Evolutionary conservation across 2,329 filamentous ascomycete genomes (phyloP).

Genomic region (Fusarium nisikadoi): DNA sequence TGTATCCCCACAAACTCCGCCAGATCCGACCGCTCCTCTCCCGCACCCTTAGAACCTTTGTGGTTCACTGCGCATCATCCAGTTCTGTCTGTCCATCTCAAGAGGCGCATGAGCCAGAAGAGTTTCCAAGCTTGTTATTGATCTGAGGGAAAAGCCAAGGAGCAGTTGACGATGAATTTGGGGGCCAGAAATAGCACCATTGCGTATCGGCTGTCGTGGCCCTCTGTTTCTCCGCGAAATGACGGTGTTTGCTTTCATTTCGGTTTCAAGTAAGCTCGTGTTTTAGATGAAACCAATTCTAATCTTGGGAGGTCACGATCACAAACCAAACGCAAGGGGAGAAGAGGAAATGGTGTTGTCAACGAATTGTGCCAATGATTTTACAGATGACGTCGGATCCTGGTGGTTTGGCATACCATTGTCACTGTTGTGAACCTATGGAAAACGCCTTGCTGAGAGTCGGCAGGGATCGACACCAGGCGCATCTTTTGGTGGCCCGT

Average conservation of each 20-base stretch:
- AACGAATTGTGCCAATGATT: not conserved
- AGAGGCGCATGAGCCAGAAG: slow-evolving; percentile 28
- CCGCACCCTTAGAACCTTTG: slow-evolving; percentile 32
- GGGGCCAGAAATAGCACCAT: slow-evolving; percentile 23
- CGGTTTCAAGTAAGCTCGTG: slow-evolving; percentile 8
- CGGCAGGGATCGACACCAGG: slow-evolving; percentile 40
- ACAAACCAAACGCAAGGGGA: slow-evolving; percentile 19
- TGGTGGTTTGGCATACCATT: slow-evolving; percentile 30
- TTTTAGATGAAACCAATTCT: not conserved
- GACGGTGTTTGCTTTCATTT: slow-evolving; percentile 4
- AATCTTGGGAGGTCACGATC: slow-evolving; percentile 11
- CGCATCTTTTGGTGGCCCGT: slow-evolving; percentile 27
- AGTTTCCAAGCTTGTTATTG: slow-evolving; percentile 35
- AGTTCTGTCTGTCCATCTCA: not conserved
- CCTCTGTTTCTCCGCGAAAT: slow-evolving; percentile 15
- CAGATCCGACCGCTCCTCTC: slow-evolving; percentile 17
- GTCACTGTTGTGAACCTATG: slow-evolving; percentile 46
- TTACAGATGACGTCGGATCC: slow-evolving; percentile 32
- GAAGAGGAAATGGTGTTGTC: slow-evolving; percentile 26
- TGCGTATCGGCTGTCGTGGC: slow-evolving; percentile 41
- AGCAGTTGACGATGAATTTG: slow-evolving; percentile 10
- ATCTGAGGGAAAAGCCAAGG: slow-evolving; percentile 6
- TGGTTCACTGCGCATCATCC: slow-evolving; percentile 18
- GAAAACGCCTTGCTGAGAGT: slow-evolving; percentile 46
- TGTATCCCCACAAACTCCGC: slow-evolving; percentile 34